A percentile compares a stretch with the other conserved stretches of the same genome.
Evolutionary conservation across 805 yeast species (phyloP).

Genomic region (Candida sonorensis): DNA sequence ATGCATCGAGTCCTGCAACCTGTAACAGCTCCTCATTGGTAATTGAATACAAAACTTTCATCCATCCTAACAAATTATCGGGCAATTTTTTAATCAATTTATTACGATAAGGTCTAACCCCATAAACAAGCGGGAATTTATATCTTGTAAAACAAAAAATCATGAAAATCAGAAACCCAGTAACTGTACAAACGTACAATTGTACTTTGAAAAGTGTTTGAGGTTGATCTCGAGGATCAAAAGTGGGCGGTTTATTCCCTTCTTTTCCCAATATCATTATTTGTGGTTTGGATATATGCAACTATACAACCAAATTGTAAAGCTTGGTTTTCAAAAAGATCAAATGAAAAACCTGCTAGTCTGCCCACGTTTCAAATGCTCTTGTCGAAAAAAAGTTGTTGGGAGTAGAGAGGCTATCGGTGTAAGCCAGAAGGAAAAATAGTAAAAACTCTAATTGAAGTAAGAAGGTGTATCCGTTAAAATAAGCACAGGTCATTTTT

Average conservation of each 20-base stretch:
- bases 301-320: too few relatives aligned
- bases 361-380: too few relatives aligned
- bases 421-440: too few relatives aligned
- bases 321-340: too few relatives aligned
- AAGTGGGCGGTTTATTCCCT: slow-evolving; percentile 31
- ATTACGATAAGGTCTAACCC: slow-evolving; percentile 45
- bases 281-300: too few relatives aligned
- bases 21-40: slow-evolving; percentile 46
- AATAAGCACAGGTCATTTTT: too few relatives aligned
- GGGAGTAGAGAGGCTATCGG: too few relatives aligned
- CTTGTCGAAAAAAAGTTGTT: too few relatives aligned
- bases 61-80: slow-evolving; percentile 45
- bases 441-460: too few relatives aligned
- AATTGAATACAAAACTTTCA: slow-evolving; percentile 37
- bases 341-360: too few relatives aligned
- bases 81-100: slow-evolving; percentile 40
- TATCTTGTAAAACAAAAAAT: slow-evolving; percentile 45
- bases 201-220: slow-evolving; percentile 56
- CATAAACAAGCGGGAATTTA: slow-evolving; percentile 51
- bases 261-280: slow-evolving; percentile 2
- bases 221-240: slow-evolving; percentile 34
- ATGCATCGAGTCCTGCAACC: slow-evolving; percentile 53
- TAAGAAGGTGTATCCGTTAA: too few relatives aligned
- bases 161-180: slow-evolving; percentile 40
- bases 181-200: slow-evolving; percentile 38